phyloP scores from a whole-genome alignment of 495 filamentous ascomycete genomes.

The Umbilicaria muhlenbergii region DNA sequence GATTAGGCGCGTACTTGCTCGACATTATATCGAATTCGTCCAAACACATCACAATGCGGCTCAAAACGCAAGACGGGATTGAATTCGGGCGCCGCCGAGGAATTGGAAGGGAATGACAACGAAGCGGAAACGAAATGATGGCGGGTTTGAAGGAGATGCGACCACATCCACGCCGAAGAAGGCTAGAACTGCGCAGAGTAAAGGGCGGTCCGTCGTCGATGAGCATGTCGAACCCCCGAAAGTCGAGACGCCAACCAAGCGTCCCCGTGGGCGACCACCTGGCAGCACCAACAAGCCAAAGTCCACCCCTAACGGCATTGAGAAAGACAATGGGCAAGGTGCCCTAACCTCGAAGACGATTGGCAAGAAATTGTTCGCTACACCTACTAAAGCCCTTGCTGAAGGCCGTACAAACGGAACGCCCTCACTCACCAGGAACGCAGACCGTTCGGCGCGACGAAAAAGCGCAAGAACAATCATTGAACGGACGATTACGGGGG shows the following conservation, averaged over 20 bases:
- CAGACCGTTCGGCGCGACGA: conserved; percentile 69
- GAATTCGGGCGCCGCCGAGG: neutral
- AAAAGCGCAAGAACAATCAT: conserved; percentile 68
- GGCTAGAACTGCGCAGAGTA: neutral
- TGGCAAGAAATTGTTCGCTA: conserved; percentile 8
- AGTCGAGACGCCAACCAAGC: conserved; percentile 7
- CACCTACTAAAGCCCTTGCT: conserved; percentile 1
- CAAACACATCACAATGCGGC: too few species aligned
- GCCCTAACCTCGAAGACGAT: neutral
- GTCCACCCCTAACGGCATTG: conserved; percentile 3
- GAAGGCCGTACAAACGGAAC: neutral
- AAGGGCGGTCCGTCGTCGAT: neutral
- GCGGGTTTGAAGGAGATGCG: neutral
- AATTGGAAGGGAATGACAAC: conserved; percentile 5
- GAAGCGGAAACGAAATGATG: conserved; percentile 3
- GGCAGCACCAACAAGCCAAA: conserved; percentile 11
- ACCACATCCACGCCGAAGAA: neutral
- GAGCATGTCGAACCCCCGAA: neutral
- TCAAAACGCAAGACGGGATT: too few species aligned
- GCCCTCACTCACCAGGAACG: conserved; percentile 33
- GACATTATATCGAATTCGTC: too few species aligned
- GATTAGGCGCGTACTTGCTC: too few species aligned
- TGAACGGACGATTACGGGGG: conserved; percentile 38
- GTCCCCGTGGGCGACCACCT: conserved; percentile 11
- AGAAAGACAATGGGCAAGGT: neutral